phyloP scores from a whole-genome alignment of 352 stramenopile species.

The Globisporangium recalcitrans region DNA sequence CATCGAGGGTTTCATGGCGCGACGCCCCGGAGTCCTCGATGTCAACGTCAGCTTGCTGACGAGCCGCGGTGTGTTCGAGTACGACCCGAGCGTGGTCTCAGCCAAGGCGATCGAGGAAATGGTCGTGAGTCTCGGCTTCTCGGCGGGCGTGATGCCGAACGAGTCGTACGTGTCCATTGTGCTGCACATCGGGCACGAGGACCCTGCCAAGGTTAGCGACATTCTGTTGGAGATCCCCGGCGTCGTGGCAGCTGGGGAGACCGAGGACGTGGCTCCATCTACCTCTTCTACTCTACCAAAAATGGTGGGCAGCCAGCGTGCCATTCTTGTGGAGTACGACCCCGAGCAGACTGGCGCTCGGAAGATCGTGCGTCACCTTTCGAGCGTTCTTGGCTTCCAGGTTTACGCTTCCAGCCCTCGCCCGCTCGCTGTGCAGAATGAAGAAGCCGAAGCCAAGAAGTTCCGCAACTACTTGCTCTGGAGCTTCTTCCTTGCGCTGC shows the following conservation, averaged over 20 bases:
- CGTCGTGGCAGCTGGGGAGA: constrained; percentile 23
- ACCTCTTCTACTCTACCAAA: constrained; percentile 6
- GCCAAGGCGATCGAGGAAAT: constrained; percentile 59
- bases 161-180: constrained; percentile 51
- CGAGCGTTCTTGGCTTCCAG: constrained; percentile 31
- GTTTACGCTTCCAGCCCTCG: constrained; percentile 48
- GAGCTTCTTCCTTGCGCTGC: constrained; percentile 53
- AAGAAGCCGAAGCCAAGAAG: constrained; percentile 36
- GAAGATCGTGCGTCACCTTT: constrained; percentile 35
- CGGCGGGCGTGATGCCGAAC: constrained; percentile 42
- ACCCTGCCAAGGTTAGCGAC: constrained; percentile 16
- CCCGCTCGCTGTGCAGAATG: constrained; percentile 28
- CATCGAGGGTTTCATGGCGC: constrained; percentile 66
- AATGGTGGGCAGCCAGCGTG: constrained; percentile 16
- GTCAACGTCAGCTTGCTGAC: constrained; percentile 69
- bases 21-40: constrained; percentile 44
- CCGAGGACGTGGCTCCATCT: constrained; percentile 15
- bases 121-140: constrained; percentile 65
- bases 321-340: constrained; percentile 44
- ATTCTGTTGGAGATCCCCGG: constrained; percentile 30
- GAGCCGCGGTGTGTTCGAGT: constrained; percentile 44
- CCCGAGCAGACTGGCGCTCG: constrained; percentile 32
- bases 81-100: constrained; percentile 39
- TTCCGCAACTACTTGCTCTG: constrained; percentile 42
- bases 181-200: constrained; percentile 38